Base-by-base conservation (phyloP, 2,329 filamentous ascomycete genomes). In the Polytolypa hystricis region DNA sequence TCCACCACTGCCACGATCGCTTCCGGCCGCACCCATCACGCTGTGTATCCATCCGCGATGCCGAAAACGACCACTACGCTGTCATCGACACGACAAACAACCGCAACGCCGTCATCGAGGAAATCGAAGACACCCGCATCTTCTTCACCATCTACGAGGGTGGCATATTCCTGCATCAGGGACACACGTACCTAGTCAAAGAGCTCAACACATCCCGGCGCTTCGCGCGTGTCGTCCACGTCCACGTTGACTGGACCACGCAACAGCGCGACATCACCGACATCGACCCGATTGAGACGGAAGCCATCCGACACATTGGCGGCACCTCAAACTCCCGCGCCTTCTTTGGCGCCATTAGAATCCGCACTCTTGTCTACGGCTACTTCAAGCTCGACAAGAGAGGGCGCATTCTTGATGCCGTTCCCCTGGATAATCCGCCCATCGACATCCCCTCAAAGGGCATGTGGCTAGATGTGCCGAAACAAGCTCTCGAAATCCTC, bases 111-210 rank as follows among this genome's bases (percentile, higher is more conserved):
- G 82, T 98, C 0, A 71, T 47, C 1, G 91, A 98, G 65, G 87
- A 96, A 60, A 72, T 98, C n/a, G 91, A 96, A 60, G 84, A 86
- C 1, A 91, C 83, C 2, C 77, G 91, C n/a, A 89, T 89, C 1
- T 89, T 85, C 47, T 96, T 94, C 60, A 94, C 86, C 1, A 74
- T 98, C 41, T 98, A 98, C 58, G 89, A 96, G 56, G 91, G 91
- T 9, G 91, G 85, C 30, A 95, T 98, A 43, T 98, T 93, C 62
- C 69, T 98, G 4, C 91, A 98, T 51, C 91, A 98, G 61, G 91
- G 91, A n/a, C 77, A 78, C 44, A 89, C 81, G 1, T 98, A 94
- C 53, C 71, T 96, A 2, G 84, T 98, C 35, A 82, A 85, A 48
- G 86, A 96, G 49, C 87, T 96, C 52, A 75, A 75, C 43, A 80